phyloP scores from a whole-genome alignment of 2,329 filamentous ascomycete genomes.

The Paracamarosporium sp. region DNA sequence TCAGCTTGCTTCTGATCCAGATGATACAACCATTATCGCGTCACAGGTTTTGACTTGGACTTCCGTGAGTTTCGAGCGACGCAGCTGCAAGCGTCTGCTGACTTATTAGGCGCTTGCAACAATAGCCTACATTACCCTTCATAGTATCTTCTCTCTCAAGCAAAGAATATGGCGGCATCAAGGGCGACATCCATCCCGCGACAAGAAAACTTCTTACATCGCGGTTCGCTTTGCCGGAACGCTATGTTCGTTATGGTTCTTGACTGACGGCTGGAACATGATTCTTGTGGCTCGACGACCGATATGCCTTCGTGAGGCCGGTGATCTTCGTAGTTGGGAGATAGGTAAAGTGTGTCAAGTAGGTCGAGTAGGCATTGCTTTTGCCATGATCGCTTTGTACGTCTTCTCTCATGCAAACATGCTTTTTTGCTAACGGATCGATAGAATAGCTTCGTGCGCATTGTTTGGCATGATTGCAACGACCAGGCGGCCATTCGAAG shows the following conservation, averaged over 20 bases:
- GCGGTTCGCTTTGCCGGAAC: slow-evolving; percentile 39
- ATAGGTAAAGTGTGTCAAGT: slow-evolving; percentile 38
- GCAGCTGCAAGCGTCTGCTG: slow-evolving; percentile 5
- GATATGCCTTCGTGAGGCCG: slow-evolving; percentile 32
- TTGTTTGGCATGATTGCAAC: slow-evolving; percentile 43
- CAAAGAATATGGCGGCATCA: slow-evolving; percentile 39
- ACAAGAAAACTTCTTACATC: slow-evolving; percentile 41
- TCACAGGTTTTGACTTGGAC: slow-evolving; percentile 39
- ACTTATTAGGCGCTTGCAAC: slow-evolving; percentile 39
- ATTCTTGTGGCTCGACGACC: slow-evolving; percentile 47
- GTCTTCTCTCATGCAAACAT: slow-evolving; percentile 4
- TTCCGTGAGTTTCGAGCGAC: slow-evolving; percentile 32
- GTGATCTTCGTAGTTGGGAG: slow-evolving; percentile 38
- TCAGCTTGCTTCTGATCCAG: slow-evolving; percentile 33
- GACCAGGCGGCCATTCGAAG: slow-evolving; percentile 46
- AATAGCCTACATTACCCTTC: slow-evolving; percentile 41
- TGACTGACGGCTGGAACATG: slow-evolving; percentile 49
- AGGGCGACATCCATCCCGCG: slow-evolving; percentile 23
- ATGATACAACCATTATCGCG: slow-evolving; percentile 36
- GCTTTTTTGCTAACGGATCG: background rate
- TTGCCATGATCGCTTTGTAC: slow-evolving; percentile 44
- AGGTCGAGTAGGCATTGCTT: slow-evolving; percentile 35
- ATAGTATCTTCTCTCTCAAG: slow-evolving; percentile 42
- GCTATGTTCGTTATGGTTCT: slow-evolving; percentile 44
- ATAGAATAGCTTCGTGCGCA: slow-evolving; percentile 37